These are phyloP conservation scores for Monosporascus sp. DNA, from an alignment of 2,329 filamentous ascomycete species.

Conservation along the genomic window DNA sequence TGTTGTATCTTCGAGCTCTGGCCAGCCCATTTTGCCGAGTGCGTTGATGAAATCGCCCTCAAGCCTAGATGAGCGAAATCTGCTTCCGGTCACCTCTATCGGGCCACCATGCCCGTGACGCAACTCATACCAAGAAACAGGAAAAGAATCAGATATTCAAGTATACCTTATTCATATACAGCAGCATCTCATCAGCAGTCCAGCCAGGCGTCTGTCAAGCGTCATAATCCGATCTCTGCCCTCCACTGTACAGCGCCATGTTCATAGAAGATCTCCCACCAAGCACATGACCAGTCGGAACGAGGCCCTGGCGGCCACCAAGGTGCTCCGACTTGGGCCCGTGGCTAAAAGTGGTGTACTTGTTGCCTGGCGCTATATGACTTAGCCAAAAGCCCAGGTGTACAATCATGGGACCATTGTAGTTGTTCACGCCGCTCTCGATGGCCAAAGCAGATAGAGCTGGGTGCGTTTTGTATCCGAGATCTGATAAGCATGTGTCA, in stretches of 20 bases:
- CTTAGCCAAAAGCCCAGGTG: conserved; percentile 5
- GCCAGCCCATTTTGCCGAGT: neutral
- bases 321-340: neutral
- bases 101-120: neutral
- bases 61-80: neutral
- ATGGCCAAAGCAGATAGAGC: conserved; percentile 11
- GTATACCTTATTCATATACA: conserved; percentile 31
- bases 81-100: neutral
- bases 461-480: too few species aligned
- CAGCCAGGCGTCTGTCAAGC: conserved; percentile 22
- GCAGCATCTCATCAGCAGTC: conserved; percentile 21
- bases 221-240: conserved; percentile 27
- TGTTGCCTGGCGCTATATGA: conserved; percentile 5
- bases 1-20: neutral
- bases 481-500: too few species aligned
- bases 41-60: neutral
- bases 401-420: neutral
- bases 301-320: conserved; percentile 2
- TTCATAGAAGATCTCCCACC: conserved; percentile 51
- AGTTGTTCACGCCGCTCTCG: conserved; percentile 11
- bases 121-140: too few species aligned
- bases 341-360: conserved; percentile 3
- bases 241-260: conserved; percentile 35
- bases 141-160: neutral
- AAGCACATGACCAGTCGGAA: conserved; percentile 34